Evolutionary conservation across 1,284 basidiomycete species (phyloP), one percentile per base, ranked within the genome.

Genomic region (Puccinia triticina): DNA sequence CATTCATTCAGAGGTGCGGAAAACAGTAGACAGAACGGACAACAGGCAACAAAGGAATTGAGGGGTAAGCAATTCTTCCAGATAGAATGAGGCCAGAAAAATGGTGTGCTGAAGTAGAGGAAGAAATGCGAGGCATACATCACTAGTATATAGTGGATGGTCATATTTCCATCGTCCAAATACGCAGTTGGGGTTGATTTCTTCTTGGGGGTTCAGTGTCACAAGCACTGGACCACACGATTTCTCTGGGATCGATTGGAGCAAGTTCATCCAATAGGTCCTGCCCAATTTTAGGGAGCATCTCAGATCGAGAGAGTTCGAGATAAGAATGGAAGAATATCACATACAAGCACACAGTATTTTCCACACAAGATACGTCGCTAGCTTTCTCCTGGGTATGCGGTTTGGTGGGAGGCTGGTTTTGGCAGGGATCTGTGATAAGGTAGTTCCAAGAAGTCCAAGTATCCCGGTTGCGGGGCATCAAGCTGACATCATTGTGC

Each of bases 181-280:
- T 5, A 90, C 86, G 32, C 88, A 90, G 26, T 88, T 87, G 1
- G 88, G 86, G 8, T 89, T 87, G 37, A 80, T 80, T n/a, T 92
- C 91, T 80, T 91, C 90, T 0, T 91, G 91, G 2, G 92, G 91
- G 86, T 93, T 93, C 82, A 93, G 89, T 1, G 93, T 94, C 7
- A 93, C 91, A n/a, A 94, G 88, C 8, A 94, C 89, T 0, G 90
- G 91, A 0, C 93, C 93, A 85, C 91, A 90, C 53, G 88, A 87
- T 0, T 87, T 83, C 83, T 90, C 89, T 0, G 91, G 87, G 21
- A 94, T 89, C 84, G 92, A 90, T 84, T 94, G 93, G 5, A 94
- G 89, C 73, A 91, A 89, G 86, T 94, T 94, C 93, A 94, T 94
- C 84, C 90, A 90, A 86, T 93, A 92, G 88, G 87, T 86, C 73